Evolutionary conservation across 164 flowering plant species (phyloP), one percentile per base, ranked within the genome.

Genomic region (Berberis thunbergii): DNA sequence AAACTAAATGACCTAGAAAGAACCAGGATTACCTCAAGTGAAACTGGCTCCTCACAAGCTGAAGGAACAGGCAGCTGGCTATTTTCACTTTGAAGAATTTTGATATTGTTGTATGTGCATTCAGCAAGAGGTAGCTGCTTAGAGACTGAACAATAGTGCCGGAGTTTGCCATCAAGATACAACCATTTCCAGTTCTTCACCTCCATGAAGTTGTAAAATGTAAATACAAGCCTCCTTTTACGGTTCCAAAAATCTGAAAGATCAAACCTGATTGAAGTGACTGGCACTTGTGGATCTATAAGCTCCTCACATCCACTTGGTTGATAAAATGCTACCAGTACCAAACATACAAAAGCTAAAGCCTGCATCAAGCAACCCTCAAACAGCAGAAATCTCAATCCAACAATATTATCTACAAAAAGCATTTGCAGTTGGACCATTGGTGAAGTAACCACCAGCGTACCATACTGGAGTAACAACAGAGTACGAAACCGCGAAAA

Each of bases 351-450:
- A 71, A 79, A 73, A 45, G 81, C 79, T 12, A 87, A 75, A 53
- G 83, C 97, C 74, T 84, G 84, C 76, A 69, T 71, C 78, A 95
- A 70, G 79, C 90, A 85, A 60, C 92, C 96, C 75, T 95, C 96
- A 78, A 82, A 88, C 64, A 80, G 60, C 12, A 88, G 72, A 75
- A 81, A 81, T 76, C 87, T 82, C 75, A 95, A 59, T 6, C 97
- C 98, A 69, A 73, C 78, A 57, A 66, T 43, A 64, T 80, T 83
- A 77, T 95, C 96, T 46, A 95, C 83, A 75, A 89, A 81, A 73
- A 95, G 87, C 76, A 91, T 84, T 79, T 95, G 98, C 80, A 95
- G 58, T 13, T 72, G 67, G 76, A 95, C 83, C 65, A 61, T 76
- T 43, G 99, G 98, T 91, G 91, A 91, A 55, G 67, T 54, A 46